These are phyloP conservation scores for Syzygium aromaticum DNA, from an alignment of 345 rosid genomes.

Conservation along the genomic window DNA sequence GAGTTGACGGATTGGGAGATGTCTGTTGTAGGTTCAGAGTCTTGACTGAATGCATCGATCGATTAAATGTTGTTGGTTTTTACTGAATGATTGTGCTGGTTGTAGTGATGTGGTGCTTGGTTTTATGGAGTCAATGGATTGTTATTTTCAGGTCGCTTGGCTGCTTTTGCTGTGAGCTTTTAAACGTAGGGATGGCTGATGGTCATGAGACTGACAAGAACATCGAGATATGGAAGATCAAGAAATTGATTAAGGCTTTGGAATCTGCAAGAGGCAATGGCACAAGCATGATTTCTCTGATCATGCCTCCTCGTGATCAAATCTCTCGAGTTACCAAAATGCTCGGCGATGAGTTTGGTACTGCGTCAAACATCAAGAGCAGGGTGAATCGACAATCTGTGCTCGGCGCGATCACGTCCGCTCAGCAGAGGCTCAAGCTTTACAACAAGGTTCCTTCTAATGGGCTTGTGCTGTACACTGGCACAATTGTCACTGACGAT, in stretches of 20 bases:
- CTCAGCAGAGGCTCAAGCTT: slow-evolving; percentile 70
- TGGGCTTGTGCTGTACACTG: slow-evolving; percentile 69
- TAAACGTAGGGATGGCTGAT: slow-evolving; percentile 28
- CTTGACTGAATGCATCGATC: neutral
- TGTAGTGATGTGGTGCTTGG: neutral
- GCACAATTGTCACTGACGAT: slow-evolving; percentile 56
- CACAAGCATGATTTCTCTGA: slow-evolving; percentile 75
- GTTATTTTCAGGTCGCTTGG: slow-evolving; percentile 9
- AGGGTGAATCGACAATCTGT: slow-evolving; percentile 75
- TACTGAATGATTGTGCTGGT: neutral
- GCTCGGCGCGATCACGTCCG: slow-evolving; percentile 62
- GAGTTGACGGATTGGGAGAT: neutral
- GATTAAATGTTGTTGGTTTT: neutral
- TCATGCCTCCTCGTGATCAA: slow-evolving; percentile 74
- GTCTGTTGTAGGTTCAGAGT: neutral
- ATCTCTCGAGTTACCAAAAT: slow-evolving; percentile 59
- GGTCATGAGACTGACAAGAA: slow-evolving; percentile 50
- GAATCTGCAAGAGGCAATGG: slow-evolving; percentile 74
- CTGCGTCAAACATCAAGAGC: slow-evolving; percentile 72
- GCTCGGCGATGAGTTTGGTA: slow-evolving; percentile 72
- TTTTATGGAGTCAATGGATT: neutral
- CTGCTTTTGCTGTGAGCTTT: neutral
- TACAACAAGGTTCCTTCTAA: slow-evolving; percentile 63
- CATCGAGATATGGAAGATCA: slow-evolving; percentile 70
- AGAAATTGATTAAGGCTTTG: slow-evolving; percentile 57